Evolutionary conservation across 192 early-diverging fungal species (phyloP).

Genomic region (Chytriomyces hyalinus): DNA sequence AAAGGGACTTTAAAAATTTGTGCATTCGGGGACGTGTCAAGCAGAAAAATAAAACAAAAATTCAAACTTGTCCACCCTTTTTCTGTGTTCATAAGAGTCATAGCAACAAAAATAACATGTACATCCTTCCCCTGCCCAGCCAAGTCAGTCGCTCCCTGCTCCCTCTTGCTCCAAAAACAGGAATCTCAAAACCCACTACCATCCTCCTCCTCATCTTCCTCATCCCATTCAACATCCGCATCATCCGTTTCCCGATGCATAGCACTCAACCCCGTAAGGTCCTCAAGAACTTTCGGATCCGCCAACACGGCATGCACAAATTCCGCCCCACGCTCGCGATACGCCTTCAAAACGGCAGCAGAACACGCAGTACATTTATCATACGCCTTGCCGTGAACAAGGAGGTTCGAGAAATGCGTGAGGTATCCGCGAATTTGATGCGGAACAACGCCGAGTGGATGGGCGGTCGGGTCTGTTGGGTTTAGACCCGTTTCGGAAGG

Average conservation of each 20-base stretch:
- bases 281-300: constrained; percentile 80
- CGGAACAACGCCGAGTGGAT: constrained; percentile 75
- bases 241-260: constrained; percentile 82
- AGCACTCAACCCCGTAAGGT: constrained; percentile 80
- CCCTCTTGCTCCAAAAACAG: too few species aligned
- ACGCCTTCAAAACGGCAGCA: constrained; percentile 62
- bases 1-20: neutral
- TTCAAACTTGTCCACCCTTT: neutral
- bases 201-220: constrained; percentile 51
- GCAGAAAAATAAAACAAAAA: neutral
- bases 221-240: constrained; percentile 78
- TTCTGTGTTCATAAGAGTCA: too few species aligned
- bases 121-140: too few species aligned
- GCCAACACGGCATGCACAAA: constrained; percentile 80
- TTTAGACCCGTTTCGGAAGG: constrained; percentile 50
- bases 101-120: too few species aligned
- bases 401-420: constrained; percentile 79
- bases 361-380: constrained; percentile 94
- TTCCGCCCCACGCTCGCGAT: constrained; percentile 67
- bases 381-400: constrained; percentile 83
- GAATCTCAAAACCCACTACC: too few species aligned
- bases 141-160: too few species aligned
- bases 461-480: constrained; percentile 45
- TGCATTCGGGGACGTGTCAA: neutral
- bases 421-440: constrained; percentile 97